A percentile compares a stretch with the other conserved stretches of the same genome.
Evolutionary conservation across 805 yeast species (phyloP).

Genomic region (Cyberlindnera mississippiensis): DNA sequence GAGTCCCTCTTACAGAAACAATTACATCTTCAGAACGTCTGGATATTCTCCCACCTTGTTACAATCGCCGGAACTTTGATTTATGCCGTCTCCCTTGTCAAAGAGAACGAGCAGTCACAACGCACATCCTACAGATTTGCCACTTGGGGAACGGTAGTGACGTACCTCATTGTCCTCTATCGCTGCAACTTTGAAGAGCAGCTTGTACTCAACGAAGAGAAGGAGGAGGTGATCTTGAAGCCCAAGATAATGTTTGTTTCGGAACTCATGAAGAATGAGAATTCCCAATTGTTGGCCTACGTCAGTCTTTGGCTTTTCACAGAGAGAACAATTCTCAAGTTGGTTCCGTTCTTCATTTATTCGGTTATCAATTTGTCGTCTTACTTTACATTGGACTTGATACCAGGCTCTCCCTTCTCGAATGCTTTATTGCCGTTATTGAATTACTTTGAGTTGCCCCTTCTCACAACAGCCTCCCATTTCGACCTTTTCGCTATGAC

Average conservation of each 20-base stretch:
- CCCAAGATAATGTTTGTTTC: constrained; percentile 28
- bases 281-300: constrained; percentile 36
- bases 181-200: constrained; percentile 21
- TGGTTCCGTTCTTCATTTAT: constrained; percentile 39
- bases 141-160: constrained; percentile 19
- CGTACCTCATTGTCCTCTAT: constrained; percentile 26
- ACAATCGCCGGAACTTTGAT: constrained; percentile 20
- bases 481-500: constrained; percentile 34
- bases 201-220: constrained; percentile 13
- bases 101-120: background rate
- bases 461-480: constrained; percentile 35
- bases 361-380: constrained; percentile 37
- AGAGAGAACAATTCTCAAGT: constrained; percentile 29
- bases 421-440: constrained; percentile 35
- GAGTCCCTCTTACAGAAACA: constrained; percentile 14
- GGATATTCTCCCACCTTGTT: constrained; percentile 23
- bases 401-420: constrained; percentile 31
- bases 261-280: constrained; percentile 37
- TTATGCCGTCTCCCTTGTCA: constrained; percentile 7
- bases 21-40: constrained; percentile 21
- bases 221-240: constrained; percentile 13
- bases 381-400: constrained; percentile 31
- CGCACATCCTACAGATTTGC: constrained; percentile 16
- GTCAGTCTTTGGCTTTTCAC: constrained; percentile 37
- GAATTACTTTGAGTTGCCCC: constrained; percentile 35